Evolutionary conservation across 2,329 filamentous ascomycete species (phyloP), one percentile per base, ranked within the genome.

Genomic region (Xylogone sp.): DNA sequence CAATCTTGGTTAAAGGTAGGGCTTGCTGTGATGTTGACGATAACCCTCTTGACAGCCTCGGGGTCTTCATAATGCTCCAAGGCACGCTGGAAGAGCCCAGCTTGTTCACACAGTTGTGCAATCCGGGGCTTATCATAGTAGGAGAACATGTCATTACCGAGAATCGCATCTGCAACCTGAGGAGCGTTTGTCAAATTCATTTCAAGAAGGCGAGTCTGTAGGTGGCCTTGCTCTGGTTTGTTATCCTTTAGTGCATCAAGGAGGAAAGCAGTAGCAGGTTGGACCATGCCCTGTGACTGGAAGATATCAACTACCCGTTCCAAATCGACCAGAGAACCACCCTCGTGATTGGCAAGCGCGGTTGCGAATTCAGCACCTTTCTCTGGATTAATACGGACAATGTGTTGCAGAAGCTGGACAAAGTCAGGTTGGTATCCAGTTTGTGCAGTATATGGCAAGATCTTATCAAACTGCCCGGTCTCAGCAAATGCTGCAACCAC

Each of bases 131-230:
- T 95, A 73, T 99, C 94, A 65, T 96, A 99, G 73, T 99, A 84
- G 0, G 91, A 91, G 73, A 99, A 97, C 88, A 99, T 97, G 64
- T 97, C 90, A 65, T 99, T 99, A 59, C 93, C 90, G 42, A 99
- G 82, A 60, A 99, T 99, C 29, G 94, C 94, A 70, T 99, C 95
- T 3, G 95, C 94, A 50, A 99, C 95, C 70, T 97, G 94, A 47
- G 94, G 94, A 1, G 94, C 95, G 61, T 96, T 95, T 71, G 96
- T 80, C 56, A 99, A 74, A 71, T 99, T 99, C 92, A 99, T 97
- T 78, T 99, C 95, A 51, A 99, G 76, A 2, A 99, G 80, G 54
- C 94, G 87, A 20, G 95, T 99, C 73, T 99, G 94, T 39, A 99
- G 79, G 60, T 93, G 86, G 39, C 86, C 93, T 67, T 99, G 92